A percentile compares a stretch with the other conserved stretches of the same genome.
Evolutionary conservation across 257 asterid species (phyloP).

Genomic region (Gardenia jasminoides): DNA sequence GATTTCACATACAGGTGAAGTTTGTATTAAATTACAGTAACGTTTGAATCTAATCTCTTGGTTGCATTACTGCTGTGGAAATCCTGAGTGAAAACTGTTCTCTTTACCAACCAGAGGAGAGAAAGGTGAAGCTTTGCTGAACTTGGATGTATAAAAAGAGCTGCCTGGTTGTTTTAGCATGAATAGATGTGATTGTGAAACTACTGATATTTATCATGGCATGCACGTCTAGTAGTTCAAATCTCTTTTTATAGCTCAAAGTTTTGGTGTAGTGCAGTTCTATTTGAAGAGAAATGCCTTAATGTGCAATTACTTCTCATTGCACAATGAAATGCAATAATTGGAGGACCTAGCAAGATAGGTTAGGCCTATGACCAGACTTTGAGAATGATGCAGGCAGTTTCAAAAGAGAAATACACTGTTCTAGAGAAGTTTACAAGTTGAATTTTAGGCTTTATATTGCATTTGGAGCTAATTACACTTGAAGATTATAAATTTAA

Average conservation of each 20-base stretch:
- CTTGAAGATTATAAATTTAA: too few species aligned
- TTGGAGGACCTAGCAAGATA: background rate
- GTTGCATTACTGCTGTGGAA: background rate
- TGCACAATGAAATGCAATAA: background rate
- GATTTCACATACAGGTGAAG: background rate
- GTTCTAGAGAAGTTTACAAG: background rate
- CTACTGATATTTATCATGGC: background rate
- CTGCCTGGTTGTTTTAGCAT: background rate
- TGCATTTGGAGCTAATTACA: background rate
- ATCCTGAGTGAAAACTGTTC: background rate
- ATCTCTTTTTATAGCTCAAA: background rate
- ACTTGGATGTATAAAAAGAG: background rate
- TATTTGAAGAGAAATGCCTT: background rate
- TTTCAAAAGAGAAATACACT: background rate
- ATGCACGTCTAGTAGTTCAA: background rate
- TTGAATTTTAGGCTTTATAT: background rate
- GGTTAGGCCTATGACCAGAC: background rate
- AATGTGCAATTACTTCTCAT: background rate
- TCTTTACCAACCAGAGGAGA: background rate
- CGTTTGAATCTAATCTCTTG: background rate
- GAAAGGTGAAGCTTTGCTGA: background rate
- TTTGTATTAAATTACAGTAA: background rate
- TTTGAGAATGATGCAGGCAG: background rate
- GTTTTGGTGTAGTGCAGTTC: background rate
- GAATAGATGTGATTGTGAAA: background rate